Evolutionary conservation across 1,284 basidiomycete species (phyloP), one percentile per base, ranked within the genome.

Genomic region (Trametes versicolor): DNA sequence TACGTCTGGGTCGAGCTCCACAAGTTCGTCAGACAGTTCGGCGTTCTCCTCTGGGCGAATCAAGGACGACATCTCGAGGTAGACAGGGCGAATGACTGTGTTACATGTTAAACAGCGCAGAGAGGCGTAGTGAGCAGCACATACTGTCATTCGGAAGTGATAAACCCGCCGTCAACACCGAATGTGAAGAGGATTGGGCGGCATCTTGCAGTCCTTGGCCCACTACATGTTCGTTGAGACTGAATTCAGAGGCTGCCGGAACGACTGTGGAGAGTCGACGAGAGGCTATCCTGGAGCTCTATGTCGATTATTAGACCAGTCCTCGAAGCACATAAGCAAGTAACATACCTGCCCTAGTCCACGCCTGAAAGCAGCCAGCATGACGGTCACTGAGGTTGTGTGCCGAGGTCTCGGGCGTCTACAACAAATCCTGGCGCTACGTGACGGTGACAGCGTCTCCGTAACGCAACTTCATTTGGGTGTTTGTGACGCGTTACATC

Each of bases 1-100:
- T 29, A 99, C 89, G 34, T 87, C 85, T 7, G 94, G 87, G 68
- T 96, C 89, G 39, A 97, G 88, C 53, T 88, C 85, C 36, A 93
- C 92, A 27, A 93, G 81, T 63, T 83, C 82, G 23, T 83, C 80
- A 47, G 82, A 77, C 36, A 80, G 71, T 13, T 78, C 75, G 21
- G 79, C 78, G 47, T 77, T 77, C 49, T 78, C 74, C 49, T 75
- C 75, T 36, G 80, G 82, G 66, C 82, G 84, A 39, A 90, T 76
- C 19, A 91, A 82, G 55, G 84, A 82, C 4, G 88, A 87, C 70
- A 93, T 77, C 25, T 83, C 78, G 21, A 93, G 77, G 67, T 85
- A 87, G 21, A 91, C 78, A 2, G 89, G 90, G 60, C 82, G 75
- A 13, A 74, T 63, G 17, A 83, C 71, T 49, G 10, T 84, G 78